phyloP scores from a whole-genome alignment of 805 yeast genomes.

The Ogataea neopini region DNA sequence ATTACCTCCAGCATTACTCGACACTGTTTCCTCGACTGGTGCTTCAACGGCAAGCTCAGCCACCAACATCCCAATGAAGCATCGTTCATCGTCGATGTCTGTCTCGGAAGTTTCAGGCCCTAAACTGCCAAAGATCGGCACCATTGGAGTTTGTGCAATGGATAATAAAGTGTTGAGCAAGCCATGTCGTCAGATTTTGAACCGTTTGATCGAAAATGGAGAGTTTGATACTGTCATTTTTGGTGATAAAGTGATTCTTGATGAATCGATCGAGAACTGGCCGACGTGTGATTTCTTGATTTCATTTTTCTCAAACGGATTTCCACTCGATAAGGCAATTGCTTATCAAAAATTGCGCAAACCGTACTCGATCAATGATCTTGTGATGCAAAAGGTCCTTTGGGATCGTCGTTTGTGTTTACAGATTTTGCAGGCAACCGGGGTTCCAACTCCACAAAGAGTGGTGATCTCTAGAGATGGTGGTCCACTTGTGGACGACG shows the following conservation, averaged over 20 bases:
- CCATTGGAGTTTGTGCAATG: slow-evolving; percentile 98
- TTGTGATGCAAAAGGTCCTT: slow-evolving; percentile 86
- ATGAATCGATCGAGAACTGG: slow-evolving; percentile 94
- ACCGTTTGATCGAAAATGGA: slow-evolving; percentile 84
- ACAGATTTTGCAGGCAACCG: slow-evolving; percentile 69
- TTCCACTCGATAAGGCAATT: slow-evolving; percentile 95
- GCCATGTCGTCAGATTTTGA: slow-evolving; percentile 90
- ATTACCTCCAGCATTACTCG: slow-evolving; percentile 4
- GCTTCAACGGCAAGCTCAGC: slow-evolving; percentile 21
- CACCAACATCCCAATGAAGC: slow-evolving; percentile 17
- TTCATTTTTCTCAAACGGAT: slow-evolving; percentile 92
- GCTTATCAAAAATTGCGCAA: slow-evolving; percentile 83
- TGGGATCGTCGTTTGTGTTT: slow-evolving; percentile 96
- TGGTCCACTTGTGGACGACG: slow-evolving; percentile 83
- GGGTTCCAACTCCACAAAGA: slow-evolving; percentile 89
- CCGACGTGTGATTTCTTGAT: slow-evolving; percentile 97
- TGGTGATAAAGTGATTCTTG: slow-evolving; percentile 95
- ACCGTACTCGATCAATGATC: slow-evolving; percentile 87
- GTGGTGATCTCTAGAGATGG: slow-evolving; percentile 94
- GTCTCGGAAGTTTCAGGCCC: slow-evolving; percentile 46
- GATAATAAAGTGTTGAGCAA: slow-evolving; percentile 94
- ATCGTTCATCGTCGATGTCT: slow-evolving; percentile 35
- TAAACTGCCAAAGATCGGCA: slow-evolving; percentile 74
- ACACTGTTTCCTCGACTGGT: slow-evolving; percentile 9
- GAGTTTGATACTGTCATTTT: slow-evolving; percentile 96